Percentiles rank a stretch among this genome's conserved stretches.
These are phyloP conservation scores for Colletotrichum costaricense DNA, from an alignment of 2,329 filamentous ascomycete species.

Conservation along the genomic window DNA sequence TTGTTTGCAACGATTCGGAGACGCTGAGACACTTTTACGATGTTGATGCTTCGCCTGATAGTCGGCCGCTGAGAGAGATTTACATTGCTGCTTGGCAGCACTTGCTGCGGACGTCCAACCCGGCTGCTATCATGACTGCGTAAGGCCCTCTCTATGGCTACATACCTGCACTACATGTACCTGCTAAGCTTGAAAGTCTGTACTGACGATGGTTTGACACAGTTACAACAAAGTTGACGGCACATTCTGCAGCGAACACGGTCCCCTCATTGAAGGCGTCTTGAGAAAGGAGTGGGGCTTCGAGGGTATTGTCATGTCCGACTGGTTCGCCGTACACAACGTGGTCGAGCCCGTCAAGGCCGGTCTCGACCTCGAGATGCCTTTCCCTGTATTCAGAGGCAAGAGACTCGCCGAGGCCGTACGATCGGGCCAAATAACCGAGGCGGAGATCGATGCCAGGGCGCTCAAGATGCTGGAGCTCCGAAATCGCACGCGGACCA, in stretches of 20 bases:
- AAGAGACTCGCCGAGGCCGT: slow-evolving; percentile 36
- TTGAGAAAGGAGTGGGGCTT: slow-evolving; percentile 48
- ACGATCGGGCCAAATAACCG: slow-evolving; percentile 26
- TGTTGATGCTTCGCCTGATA: slow-evolving; percentile 20
- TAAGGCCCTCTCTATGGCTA: no score
- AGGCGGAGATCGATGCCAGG: slow-evolving; percentile 32
- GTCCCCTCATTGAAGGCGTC: slow-evolving; percentile 38
- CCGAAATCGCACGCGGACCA: slow-evolving; percentile 20
- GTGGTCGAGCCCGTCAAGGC: slow-evolving; percentile 44
- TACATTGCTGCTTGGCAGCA: slow-evolving; percentile 39
- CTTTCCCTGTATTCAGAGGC: slow-evolving; percentile 37
- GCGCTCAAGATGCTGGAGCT: slow-evolving; percentile 35
- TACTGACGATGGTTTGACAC: slow-evolving; percentile 4
- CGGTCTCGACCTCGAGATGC: slow-evolving; percentile 49
- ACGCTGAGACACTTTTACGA: slow-evolving; percentile 37
- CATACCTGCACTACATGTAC: no score
- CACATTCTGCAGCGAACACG: slow-evolving; percentile 39
- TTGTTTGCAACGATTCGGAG: slow-evolving; percentile 51
- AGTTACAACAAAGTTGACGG: slow-evolving; percentile 44
- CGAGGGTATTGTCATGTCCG: slow-evolving; percentile 48
- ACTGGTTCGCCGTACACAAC: slow-evolving; percentile 48
- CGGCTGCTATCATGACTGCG: slow-evolving; percentile 37
- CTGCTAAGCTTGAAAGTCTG: background rate
- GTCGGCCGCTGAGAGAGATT: slow-evolving; percentile 34
- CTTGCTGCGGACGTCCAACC: slow-evolving; percentile 32